These are phyloP conservation scores for Zostera marina DNA, from an alignment of 116 monocot genomes.

Conservation along the genomic window DNA sequence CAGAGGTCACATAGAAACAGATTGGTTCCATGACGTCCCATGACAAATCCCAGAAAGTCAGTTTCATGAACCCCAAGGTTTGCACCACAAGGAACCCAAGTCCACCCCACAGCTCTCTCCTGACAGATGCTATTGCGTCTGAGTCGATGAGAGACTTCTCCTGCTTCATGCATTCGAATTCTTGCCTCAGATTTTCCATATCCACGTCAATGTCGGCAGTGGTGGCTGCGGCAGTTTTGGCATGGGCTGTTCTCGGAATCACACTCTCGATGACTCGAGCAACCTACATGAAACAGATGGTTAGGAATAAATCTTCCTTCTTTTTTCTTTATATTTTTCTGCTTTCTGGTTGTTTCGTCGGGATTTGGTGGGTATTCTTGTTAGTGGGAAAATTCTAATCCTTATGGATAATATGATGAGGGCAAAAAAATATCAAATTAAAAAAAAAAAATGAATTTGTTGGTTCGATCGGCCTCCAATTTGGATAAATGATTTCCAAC, in stretches of 20 bases:
- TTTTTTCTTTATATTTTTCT: background rate
- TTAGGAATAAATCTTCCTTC: background rate
- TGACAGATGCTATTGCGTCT: constrained; percentile 56
- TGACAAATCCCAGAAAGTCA: constrained; percentile 97
- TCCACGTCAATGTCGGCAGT: background rate
- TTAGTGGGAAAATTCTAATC: background rate
- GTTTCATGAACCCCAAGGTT: constrained; percentile 63
- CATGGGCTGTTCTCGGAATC: background rate
- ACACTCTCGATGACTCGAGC: constrained; percentile 12
- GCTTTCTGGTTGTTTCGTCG: background rate
- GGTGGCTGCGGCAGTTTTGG: too few relatives aligned
- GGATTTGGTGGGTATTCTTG: background rate
- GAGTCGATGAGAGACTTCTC: constrained; percentile 59
- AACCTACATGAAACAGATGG: constrained; percentile 9
- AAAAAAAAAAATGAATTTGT: background rate
- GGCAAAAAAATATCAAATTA: background rate
- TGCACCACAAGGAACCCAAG: constrained; percentile 40
- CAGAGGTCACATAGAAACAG: constrained; percentile 60
- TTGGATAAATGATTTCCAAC: constrained; percentile 1
- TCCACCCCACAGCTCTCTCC: constrained; percentile 57
- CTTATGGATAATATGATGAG: background rate
- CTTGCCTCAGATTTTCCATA: constrained; percentile 20
- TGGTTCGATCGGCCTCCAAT: constrained; percentile 5
- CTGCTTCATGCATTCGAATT: constrained; percentile 39
- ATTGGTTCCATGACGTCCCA: constrained; percentile 97